Conservation (phyloP, 2,329 filamentous ascomycete genomes). For the Ceratocystis lukuohia region DNA sequence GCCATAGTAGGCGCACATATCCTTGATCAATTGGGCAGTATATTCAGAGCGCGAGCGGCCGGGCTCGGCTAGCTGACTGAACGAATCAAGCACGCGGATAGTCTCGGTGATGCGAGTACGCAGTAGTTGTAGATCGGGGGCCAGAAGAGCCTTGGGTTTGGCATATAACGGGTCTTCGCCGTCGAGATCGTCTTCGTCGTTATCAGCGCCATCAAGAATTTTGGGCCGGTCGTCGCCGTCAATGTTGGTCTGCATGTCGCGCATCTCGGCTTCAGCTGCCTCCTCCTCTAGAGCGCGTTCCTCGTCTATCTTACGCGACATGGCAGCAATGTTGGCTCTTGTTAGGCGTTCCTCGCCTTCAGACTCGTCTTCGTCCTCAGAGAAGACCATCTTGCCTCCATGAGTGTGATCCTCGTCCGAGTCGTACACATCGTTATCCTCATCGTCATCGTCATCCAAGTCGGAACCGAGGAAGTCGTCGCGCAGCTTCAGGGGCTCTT, state of each 20-base stretch:
- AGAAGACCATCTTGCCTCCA: conserved; percentile 62
- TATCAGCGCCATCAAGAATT: conserved; percentile 41
- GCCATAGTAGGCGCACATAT: conserved; percentile 92
- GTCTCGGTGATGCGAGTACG: conserved; percentile 85
- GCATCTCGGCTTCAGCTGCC: conserved; percentile 71
- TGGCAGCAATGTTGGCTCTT: conserved; percentile 86
- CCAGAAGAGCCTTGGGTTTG: conserved; percentile 52
- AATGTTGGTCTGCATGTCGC: conserved; percentile 92
- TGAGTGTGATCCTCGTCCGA: conserved; percentile 51
- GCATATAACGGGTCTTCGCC: conserved; percentile 45
- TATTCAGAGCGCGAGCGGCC: conserved; percentile 80
- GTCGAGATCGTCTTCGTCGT: conserved; percentile 44
- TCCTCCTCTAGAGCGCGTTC: conserved; percentile 65
- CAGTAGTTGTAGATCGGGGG: conserved; percentile 80
- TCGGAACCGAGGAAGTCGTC: conserved; percentile 42
- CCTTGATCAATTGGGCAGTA: conserved; percentile 69
- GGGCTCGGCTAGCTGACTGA: conserved; percentile 65
- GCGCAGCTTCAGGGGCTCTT: conserved; percentile 31
- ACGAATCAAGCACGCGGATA: conserved; percentile 79
- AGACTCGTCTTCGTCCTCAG: conserved; percentile 82
- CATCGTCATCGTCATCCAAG: conserved; percentile 26
- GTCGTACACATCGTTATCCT: conserved; percentile 52
- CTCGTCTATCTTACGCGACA: conserved; percentile 72
- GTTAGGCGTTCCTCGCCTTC: conserved; percentile 84
- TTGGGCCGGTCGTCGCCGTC: conserved; percentile 54